phyloP scores from a whole-genome alignment of 129 eudicot species.

The Erigeron canadensis region DNA sequence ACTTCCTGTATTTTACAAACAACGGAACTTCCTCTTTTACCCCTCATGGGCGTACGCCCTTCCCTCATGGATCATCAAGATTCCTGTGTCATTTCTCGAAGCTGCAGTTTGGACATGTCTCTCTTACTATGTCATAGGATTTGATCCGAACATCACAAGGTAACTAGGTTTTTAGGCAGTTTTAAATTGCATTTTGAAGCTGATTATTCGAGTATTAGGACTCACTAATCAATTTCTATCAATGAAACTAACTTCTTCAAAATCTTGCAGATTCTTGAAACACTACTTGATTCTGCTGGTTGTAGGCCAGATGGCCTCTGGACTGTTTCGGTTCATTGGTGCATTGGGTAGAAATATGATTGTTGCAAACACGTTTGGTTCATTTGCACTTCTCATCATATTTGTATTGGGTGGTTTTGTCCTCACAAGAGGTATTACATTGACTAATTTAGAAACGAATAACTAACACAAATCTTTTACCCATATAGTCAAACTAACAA shows the following conservation, averaged over 20 bases:
- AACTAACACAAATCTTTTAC: too few species aligned
- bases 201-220: too few species aligned
- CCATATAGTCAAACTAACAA: too few species aligned
- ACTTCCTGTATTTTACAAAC: slow-evolving; percentile 85
- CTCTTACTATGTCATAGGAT: slow-evolving; percentile 69
- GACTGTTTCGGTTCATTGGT: slow-evolving; percentile 45
- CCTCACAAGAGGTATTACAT: slow-evolving; percentile 34
- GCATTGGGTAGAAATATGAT: slow-evolving; percentile 59
- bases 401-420: slow-evolving; percentile 51
- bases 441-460: too few species aligned
- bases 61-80: slow-evolving; percentile 62
- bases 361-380: slow-evolving; percentile 55
- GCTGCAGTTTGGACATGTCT: slow-evolving; percentile 42
- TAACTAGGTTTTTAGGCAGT: too few species aligned
- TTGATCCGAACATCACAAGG: slow-evolving; percentile 35
- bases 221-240: too few species aligned
- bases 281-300: slow-evolving; percentile 38
- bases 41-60: slow-evolving; percentile 78
- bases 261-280: slow-evolving; percentile 44
- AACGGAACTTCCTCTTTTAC: slow-evolving; percentile 66
- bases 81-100: slow-evolving; percentile 66
- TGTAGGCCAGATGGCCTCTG: slow-evolving; percentile 46
- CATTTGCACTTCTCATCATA: slow-evolving; percentile 38
- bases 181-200: too few species aligned
- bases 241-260: neutral